Percentiles rank a stretch among this genome's conserved stretches.
phyloP scores from a whole-genome alignment of 148 eudicot genomes.

The Rhododendron ovatum region DNA sequence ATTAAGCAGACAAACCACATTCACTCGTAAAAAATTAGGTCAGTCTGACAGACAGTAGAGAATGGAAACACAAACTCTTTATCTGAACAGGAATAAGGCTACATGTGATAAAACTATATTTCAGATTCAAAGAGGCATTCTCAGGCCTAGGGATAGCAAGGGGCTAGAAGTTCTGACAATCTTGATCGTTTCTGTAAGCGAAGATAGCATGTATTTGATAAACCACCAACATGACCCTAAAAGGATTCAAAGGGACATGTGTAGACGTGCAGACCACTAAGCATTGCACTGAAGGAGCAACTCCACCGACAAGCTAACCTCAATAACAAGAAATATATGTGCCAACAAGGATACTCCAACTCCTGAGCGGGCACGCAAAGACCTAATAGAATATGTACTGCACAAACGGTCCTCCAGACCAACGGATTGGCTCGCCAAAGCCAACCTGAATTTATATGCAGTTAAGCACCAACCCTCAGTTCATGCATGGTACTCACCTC shows the following conservation, averaged over 20 bases:
- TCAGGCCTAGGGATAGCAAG: neutral
- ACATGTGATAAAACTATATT: neutral
- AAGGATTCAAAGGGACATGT: neutral
- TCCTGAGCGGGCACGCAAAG: neutral
- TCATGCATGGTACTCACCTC: neutral
- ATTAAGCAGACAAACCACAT: neutral
- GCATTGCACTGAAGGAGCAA: neutral
- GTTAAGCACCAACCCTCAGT: neutral
- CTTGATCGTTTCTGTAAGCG: neutral
- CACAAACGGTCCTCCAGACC: neutral
- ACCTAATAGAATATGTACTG: neutral
- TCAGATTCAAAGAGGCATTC: neutral
- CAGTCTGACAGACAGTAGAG: neutral
- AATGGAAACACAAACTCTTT: neutral
- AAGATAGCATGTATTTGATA: neutral
- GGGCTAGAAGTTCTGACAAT: neutral
- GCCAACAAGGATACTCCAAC: neutral
- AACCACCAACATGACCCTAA: neutral
- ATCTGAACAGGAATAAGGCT: neutral
- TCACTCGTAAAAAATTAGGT: neutral
- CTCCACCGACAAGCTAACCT: neutral
- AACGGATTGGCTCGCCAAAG: neutral
- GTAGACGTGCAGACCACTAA: neutral
- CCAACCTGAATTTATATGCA: neutral
- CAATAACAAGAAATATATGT: neutral